Conservation (phyloP, 1,284 basidiomycete species). For the Singerocomus rubriflavus region DNA sequence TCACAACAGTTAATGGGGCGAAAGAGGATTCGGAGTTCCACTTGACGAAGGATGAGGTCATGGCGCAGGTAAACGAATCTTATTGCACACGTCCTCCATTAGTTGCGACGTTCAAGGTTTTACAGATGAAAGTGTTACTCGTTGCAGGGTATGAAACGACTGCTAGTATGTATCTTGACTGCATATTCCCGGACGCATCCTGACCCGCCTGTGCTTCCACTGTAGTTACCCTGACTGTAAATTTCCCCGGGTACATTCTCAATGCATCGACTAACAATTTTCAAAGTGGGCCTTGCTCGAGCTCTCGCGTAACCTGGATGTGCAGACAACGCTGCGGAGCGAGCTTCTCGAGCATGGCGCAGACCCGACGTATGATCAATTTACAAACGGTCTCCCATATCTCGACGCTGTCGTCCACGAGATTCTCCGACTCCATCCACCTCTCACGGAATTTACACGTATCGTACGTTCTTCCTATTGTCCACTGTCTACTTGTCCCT, state of each 20-base stretch:
- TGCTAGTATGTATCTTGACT: constrained; percentile 28
- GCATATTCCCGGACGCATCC: background rate
- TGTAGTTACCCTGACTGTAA: constrained; percentile 27
- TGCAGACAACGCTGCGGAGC: constrained; percentile 40
- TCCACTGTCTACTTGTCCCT: background rate
- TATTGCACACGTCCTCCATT: background rate
- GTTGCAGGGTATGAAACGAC: constrained; percentile 42
- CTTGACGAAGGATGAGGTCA: constrained; percentile 64
- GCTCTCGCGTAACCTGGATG: constrained; percentile 15
- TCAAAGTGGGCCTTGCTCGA: constrained; percentile 27
- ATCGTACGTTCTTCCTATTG: constrained; percentile 30
- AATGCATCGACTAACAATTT: background rate
- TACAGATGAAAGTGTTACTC: constrained; percentile 36
- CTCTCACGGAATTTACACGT: constrained; percentile 37
- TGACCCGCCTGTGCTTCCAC: background rate
- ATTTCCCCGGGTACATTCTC: background rate
- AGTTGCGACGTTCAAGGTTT: background rate
- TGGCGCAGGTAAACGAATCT: constrained; percentile 44
- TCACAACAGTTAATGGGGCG: constrained; percentile 34
- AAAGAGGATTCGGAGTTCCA: constrained; percentile 37
- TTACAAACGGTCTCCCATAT: constrained; percentile 12
- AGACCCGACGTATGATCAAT: constrained; percentile 26
- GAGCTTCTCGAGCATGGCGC: constrained; percentile 34
- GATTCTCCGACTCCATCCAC: constrained; percentile 9
- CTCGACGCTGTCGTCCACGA: constrained; percentile 23